Conservation (phyloP, 768 basidiomycete genomes). For the Hortiboletus campestris region DNA sequence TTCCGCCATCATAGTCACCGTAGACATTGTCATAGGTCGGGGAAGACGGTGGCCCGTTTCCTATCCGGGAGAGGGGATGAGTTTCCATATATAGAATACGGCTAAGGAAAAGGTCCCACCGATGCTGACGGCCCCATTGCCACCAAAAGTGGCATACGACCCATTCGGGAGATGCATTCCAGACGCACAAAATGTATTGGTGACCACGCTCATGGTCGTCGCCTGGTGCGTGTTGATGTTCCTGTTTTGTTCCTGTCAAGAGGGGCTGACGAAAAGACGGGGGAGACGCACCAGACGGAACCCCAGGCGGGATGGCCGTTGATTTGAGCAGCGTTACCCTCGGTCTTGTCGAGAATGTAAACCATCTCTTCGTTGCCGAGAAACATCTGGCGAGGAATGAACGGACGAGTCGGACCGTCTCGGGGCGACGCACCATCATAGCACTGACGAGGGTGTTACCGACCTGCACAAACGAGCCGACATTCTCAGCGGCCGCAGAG, state of each 20-base stretch:
- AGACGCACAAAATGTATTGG: slow-evolving; percentile 77
- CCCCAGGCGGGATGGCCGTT: slow-evolving; percentile 75
- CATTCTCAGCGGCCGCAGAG: slow-evolving; percentile 8
- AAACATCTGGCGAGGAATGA: slow-evolving; percentile 54
- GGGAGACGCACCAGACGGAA: slow-evolving; percentile 49
- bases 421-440: slow-evolving; percentile 41
- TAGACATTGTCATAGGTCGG: slow-evolving; percentile 56
- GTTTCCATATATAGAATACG: too few species aligned
- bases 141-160: slow-evolving; percentile 70
- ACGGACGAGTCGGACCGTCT: too few species aligned
- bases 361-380: slow-evolving; percentile 76
- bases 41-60: slow-evolving; percentile 32
- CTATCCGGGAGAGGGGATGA: slow-evolving; percentile 30
- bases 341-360: slow-evolving; percentile 88
- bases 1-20: slow-evolving; percentile 77
- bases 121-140: slow-evolving; percentile 64
- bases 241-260: slow-evolving; percentile 5
- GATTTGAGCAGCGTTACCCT: slow-evolving; percentile 65
- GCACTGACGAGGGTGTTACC: slow-evolving; percentile 43
- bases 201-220: slow-evolving; percentile 40
- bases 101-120: too few species aligned
- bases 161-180: slow-evolving; percentile 81
- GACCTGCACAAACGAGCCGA: slow-evolving; percentile 18
- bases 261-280: background rate
- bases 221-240: slow-evolving; percentile 20